phyloP scores from a whole-genome alignment of 768 basidiomycete genomes.

The Xerocomellus dryophilus region DNA sequence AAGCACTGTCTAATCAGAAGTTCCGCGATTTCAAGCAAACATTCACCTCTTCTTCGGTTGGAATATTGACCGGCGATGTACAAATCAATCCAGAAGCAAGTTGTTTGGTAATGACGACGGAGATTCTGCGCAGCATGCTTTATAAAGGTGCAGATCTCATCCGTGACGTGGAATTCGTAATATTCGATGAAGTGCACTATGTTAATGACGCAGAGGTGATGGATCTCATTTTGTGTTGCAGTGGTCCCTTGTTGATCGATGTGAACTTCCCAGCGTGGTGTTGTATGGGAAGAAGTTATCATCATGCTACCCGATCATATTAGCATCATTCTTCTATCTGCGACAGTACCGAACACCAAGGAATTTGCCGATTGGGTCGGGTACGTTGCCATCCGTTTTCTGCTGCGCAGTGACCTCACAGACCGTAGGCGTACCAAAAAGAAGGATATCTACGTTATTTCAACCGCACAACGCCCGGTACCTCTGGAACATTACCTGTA shows the following conservation, averaged over 20 bases:
- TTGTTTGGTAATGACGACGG: slow-evolving; percentile 97
- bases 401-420: slow-evolving; percentile 6
- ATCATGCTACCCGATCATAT: slow-evolving; percentile 99
- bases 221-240: slow-evolving; percentile 11
- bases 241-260: slow-evolving; percentile 10
- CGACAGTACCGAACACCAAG: slow-evolving; percentile 96
- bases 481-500: slow-evolving; percentile 97
- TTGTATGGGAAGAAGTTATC: slow-evolving; percentile 99
- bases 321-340: slow-evolving; percentile 94
- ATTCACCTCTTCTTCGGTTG: slow-evolving; percentile 86
- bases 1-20: slow-evolving; percentile 97
- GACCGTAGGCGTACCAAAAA: slow-evolving; percentile 86
- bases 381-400: slow-evolving; percentile 45
- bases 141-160: slow-evolving; percentile 99
- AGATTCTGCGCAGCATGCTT: slow-evolving; percentile 96
- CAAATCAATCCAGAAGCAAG: slow-evolving; percentile 98
- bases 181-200: slow-evolving; percentile 99
- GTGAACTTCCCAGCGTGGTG: slow-evolving; percentile 69
- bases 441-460: slow-evolving; percentile 99
- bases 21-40: slow-evolving; percentile 98
- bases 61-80: slow-evolving; percentile 97
- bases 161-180: slow-evolving; percentile 98
- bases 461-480: slow-evolving; percentile 92
- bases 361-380: slow-evolving; percentile 99
- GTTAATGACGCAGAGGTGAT: slow-evolving; percentile 96